These are phyloP conservation scores for Pseudogymnoascus sp. DNA, from an alignment of 2,329 filamentous ascomycete genomes.

Conservation along the genomic window DNA sequence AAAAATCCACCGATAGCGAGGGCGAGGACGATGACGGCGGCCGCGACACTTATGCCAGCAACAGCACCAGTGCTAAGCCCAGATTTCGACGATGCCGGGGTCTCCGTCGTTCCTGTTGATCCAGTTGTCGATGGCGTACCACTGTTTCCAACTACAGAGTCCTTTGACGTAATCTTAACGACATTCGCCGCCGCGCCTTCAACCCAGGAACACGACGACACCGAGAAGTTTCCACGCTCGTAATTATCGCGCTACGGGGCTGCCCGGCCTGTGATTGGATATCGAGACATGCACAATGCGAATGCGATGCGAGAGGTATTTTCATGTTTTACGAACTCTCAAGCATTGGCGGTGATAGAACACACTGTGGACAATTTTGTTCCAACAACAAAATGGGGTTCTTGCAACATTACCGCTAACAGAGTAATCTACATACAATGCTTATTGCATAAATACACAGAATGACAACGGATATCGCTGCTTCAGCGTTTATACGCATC, in stretches of 20 bases:
- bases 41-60: not conserved
- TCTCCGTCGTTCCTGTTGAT: too few species aligned
- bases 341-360: not conserved
- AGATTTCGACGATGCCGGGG: not conserved
- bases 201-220: conserved; percentile 31
- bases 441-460: not conserved
- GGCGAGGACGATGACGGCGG: not conserved
- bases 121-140: not conserved
- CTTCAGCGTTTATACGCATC: not conserved
- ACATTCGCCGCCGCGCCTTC: conserved; percentile 24
- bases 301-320: not conserved
- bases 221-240: conserved; percentile 33
- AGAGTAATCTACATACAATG: not conserved
- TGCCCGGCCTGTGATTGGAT: not conserved
- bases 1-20: not conserved
- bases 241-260: conserved; percentile 21
- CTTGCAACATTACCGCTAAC: not conserved
- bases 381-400: not conserved
- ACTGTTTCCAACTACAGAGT: not conserved
- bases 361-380: not conserved
- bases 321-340: not conserved
- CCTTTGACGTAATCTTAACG: conserved; percentile 22
- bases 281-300: not conserved
- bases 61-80: not conserved
- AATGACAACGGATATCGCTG: not conserved